Evolutionary conservation across 805 yeast genomes (phyloP).

Genomic region (Zygoascus bituminiphila): DNA sequence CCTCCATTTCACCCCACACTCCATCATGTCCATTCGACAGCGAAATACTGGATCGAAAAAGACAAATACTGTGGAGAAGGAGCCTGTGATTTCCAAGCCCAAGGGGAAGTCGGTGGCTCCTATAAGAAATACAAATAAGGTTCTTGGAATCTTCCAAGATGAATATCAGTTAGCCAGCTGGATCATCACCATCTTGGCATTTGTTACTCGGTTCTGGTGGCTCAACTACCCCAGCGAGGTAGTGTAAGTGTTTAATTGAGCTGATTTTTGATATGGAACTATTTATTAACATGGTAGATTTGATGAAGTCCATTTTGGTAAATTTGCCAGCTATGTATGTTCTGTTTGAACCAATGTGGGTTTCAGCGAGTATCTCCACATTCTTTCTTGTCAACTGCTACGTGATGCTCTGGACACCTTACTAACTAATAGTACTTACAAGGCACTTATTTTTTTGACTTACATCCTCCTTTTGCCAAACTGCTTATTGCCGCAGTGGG

Average conservation of each 20-base stretch:
- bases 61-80: neutral
- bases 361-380: too few species aligned
- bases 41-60: neutral
- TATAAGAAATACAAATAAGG: too few species aligned
- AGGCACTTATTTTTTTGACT: conserved; percentile 87
- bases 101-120: neutral
- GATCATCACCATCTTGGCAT: conserved; percentile 58
- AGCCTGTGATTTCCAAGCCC: neutral
- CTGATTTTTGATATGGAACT: neutral
- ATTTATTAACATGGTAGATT: conserved; percentile 9
- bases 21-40: neutral
- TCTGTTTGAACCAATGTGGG: too few species aligned
- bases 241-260: conserved; percentile 31
- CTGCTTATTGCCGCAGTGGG: conserved; percentile 86
- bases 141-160: conserved; percentile 2
- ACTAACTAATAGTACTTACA: conserved; percentile 73
- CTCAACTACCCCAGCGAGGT: conserved; percentile 68
- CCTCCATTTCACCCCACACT: neutral
- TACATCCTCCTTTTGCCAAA: conserved; percentile 98
- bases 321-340: conserved; percentile 29
- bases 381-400: too few species aligned
- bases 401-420: too few species aligned
- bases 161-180: conserved; percentile 1
- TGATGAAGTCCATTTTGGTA: conserved; percentile 43
- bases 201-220: conserved; percentile 65